Evolutionary conservation across 148 eudicot species (phyloP), one percentile per base, ranked within the genome.

Genomic region (Oxyria digyna): DNA sequence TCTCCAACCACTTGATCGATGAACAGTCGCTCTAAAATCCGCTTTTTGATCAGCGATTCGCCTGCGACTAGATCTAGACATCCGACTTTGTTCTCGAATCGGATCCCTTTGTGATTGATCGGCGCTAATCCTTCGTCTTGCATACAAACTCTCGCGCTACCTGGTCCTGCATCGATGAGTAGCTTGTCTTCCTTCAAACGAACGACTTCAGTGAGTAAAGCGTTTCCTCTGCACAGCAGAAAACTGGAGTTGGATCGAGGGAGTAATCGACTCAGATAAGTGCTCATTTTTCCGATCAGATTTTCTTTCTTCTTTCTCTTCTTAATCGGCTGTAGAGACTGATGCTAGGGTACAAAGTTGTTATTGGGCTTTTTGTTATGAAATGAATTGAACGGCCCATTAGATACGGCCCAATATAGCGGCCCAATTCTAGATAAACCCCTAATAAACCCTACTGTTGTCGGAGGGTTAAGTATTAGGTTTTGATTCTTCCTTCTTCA

Each of bases 1-100:
- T 80, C 81, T 10, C 84, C 81, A 26, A 81, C 76, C 4, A 77
- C 81, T 54, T 77, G 33, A 67, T 81, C 75, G 37, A 81, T 74
- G 70, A 77, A 80, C 55, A 67, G 45, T n/a, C 80, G 66, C 73
- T 80, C 78, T 29, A 80, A 43, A 17, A 72, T 32, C 31, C 49
- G 62, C 50, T 68, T 63, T 29, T 77, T 77, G 31, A 74, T 46
- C 9, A 62, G 66, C 41, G 41, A 38, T 38, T 38, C 41, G 9
- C 41, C 9, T 8, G 41, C 41, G 4, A 38, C 41, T 38, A 38
- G 41, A 7, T 38, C 9, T 5, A 3, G 41, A 10, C 41, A 38
- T 38, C 41, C 41, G 6, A 38, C 41, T 10, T 38, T 38, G 41
- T 38, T 38, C 41, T 38, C 41, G 9, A 38, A 38, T 5, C 41